A percentile compares a stretch with the other conserved stretches of the same genome.
phyloP scores from a whole-genome alignment of 2,329 filamentous ascomycete genomes.

The Fusarium solani-melongenae region DNA sequence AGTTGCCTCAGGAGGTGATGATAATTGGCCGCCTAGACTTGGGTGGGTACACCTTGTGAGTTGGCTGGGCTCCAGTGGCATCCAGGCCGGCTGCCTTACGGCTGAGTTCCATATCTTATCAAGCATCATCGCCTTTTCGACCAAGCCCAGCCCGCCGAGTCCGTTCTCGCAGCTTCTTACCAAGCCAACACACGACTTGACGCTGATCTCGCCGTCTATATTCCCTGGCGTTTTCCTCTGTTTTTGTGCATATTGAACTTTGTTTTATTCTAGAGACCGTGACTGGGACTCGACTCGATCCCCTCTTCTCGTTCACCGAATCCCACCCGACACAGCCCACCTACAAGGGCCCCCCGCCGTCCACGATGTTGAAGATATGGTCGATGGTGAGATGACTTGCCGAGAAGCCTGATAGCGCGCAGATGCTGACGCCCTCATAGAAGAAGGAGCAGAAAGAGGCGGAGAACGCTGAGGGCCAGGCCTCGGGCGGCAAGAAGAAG shows the following conservation, averaged over 20 bases:
- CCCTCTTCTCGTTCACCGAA: background rate
- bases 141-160: slow-evolving; percentile 34
- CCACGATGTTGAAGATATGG: slow-evolving; percentile 98
- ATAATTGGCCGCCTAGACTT: slow-evolving; percentile 36
- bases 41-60: slow-evolving; percentile 27
- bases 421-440: slow-evolving; percentile 58
- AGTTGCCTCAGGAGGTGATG: slow-evolving; percentile 5
- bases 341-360: slow-evolving; percentile 30
- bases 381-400: slow-evolving; percentile 77
- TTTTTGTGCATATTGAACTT: background rate
- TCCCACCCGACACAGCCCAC: slow-evolving; percentile 36
- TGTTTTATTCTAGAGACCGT: background rate
- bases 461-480: slow-evolving; percentile 80
- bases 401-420: background rate
- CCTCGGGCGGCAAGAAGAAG: slow-evolving; percentile 88
- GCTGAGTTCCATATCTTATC: slow-evolving; percentile 41
- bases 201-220: slow-evolving; percentile 5
- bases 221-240: background rate
- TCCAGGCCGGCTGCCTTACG: slow-evolving; percentile 39
- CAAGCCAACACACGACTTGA: slow-evolving; percentile 1
- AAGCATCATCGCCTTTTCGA: slow-evolving; percentile 44
- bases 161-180: slow-evolving; percentile 22
- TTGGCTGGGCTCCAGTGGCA: slow-evolving; percentile 16
- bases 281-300: background rate
- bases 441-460: slow-evolving; percentile 98